Conservation (phyloP, 1,284 basidiomycete species). For the Puccinia hordei region DNA sequence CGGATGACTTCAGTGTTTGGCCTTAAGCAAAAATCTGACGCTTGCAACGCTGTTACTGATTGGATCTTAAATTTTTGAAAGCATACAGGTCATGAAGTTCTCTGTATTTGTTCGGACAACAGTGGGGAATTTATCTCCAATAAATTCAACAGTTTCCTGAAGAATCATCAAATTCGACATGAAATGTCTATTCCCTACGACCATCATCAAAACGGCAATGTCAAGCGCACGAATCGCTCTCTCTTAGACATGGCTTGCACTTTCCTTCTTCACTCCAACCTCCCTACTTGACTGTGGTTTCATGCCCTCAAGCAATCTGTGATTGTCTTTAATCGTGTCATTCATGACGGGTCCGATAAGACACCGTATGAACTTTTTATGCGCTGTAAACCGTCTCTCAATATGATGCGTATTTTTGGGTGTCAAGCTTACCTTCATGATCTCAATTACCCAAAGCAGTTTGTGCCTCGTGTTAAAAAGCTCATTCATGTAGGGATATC, state of each 20-base stretch:
- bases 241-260: too few relatives aligned
- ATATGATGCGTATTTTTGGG: conserved; percentile 1
- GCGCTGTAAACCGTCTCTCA: not conserved
- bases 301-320: not conserved
- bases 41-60: not conserved
- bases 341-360: not conserved
- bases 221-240: conserved; percentile 6
- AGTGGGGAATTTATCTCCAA: conserved; percentile 17
- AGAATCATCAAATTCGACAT: not conserved
- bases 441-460: too few relatives aligned
- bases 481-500: too few relatives aligned
- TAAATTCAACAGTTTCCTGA: not conserved
- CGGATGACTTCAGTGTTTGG: too few relatives aligned
- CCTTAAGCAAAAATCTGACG: not conserved
- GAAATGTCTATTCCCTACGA: conserved; percentile 19
- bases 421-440: conserved; percentile 17
- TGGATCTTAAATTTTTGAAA: not conserved
- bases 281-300: not conserved
- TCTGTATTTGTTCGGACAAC: not conserved
- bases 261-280: not conserved
- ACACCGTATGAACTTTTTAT: conserved; percentile 9
- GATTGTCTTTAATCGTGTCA: conserved; percentile 4
- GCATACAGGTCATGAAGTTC: not conserved
- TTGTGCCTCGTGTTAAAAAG: too few relatives aligned
- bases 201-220: conserved; percentile 31